Base-by-base conservation (phyloP, 2,329 filamentous ascomycete genomes). In the Neofusicoccum parvum region DNA sequence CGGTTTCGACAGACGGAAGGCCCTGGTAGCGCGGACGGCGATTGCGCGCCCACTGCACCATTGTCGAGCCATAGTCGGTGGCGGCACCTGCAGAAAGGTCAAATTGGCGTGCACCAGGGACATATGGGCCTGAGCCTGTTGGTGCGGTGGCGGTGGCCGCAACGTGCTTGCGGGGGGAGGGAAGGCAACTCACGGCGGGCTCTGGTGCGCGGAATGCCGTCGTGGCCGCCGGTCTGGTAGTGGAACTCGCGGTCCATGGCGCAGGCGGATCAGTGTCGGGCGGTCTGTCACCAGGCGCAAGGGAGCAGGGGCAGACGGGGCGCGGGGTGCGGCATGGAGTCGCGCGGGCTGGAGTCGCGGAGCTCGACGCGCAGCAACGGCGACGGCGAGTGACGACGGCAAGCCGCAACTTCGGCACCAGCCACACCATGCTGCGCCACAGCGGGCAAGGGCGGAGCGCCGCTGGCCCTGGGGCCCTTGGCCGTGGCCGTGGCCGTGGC, bases 41-140 rank as follows among this genome's bases (percentile, higher is more conserved):
- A 74, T 92, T 88, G 73, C 91, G 90, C 86, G 96, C 92, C 92
- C 92, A 99, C 78, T 96, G 92, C 62, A 91, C 89, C 76, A 96
- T 87, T 10, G 92, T 95, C 27, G 94, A 90, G 73, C 92, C 91
- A 85, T 97, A 97, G 79, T 97, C 94, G 50, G 94, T 97, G 14
- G 96, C 92, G 50, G 93, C 91, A 69, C 93, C 92, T 96, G 68
- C 64, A 70, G 15, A 9, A 5, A 5, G 2, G 56, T 60, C 17
- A 60, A 46, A 39, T 11, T 12, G 37, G 37, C 11, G 27, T 32
- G 6, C 27, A 32, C 27, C 27, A 32, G 27, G 27, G 27, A 32
- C 27, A 32, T 5, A 32, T 32, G 27, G 27, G 27, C 6, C 27
- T 32, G 27, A 32, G 27, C 27, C 27, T 32, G 5, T 7, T 5